Percentiles rank a stretch among this genome's conserved stretches.
Evolutionary conservation across 345 rosid genomes (phyloP).

Genomic region (Syzygium aqueum): DNA sequence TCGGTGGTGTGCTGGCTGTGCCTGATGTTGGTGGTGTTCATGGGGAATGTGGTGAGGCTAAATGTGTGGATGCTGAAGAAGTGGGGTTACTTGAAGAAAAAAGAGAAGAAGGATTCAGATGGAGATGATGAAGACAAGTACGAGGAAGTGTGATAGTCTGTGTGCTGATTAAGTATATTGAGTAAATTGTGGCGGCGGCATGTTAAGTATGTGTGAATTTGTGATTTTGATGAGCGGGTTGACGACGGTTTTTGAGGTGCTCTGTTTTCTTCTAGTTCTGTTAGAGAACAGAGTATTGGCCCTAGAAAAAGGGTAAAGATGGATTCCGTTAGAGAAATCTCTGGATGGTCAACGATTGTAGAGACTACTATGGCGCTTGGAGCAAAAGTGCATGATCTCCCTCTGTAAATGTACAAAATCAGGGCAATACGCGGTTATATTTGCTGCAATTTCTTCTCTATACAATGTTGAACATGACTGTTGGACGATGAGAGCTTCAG

Average conservation of each 20-base stretch:
- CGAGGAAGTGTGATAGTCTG: not conserved
- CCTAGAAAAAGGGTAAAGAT: not conserved
- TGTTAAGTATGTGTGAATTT: not conserved
- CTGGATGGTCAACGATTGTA: not conserved
- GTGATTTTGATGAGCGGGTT: not conserved
- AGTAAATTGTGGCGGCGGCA: not conserved
- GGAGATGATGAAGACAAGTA: not conserved
- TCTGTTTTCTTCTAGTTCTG: not conserved
- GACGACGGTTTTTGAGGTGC: not conserved
- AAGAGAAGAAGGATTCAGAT: not conserved
- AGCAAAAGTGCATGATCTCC: not conserved
- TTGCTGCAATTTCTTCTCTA: not conserved
- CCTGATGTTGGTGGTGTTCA: constrained; percentile 3
- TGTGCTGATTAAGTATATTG: not conserved
- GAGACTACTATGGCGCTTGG: not conserved
- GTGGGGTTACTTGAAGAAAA: constrained; percentile 1
- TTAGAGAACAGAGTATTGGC: not conserved
- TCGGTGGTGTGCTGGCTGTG: constrained; percentile 1
- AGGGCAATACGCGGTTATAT: not conserved
- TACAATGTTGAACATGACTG: not conserved
- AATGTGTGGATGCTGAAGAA: constrained; percentile 1
- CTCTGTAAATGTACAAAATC: not conserved
- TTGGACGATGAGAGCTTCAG: not conserved
- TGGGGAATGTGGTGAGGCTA: constrained; percentile 3
- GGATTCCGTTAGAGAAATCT: not conserved